A percentile compares a stretch with the other conserved stretches of the same genome.
Conservation (phyloP, 176 grass and related monocot species). For the Calamus simplicifolius region DNA sequence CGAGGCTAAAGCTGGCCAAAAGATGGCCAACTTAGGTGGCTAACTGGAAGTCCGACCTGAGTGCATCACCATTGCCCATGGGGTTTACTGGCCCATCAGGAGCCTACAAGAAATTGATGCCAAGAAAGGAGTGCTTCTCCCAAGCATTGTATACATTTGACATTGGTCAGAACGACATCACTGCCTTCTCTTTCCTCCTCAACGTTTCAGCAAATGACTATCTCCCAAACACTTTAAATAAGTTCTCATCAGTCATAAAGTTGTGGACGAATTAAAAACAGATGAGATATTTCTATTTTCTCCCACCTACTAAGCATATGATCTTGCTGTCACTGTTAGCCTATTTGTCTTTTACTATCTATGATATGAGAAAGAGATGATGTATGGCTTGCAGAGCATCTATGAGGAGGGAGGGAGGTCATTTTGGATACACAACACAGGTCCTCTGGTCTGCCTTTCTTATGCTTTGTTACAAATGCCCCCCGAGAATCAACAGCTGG, state of each 20-base stretch:
- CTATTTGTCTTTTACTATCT: too few relatives aligned
- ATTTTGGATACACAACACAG: conserved; percentile 31
- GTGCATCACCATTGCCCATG: too few relatives aligned
- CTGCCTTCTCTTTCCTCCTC: not conserved
- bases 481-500: not conserved
- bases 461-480: conserved; percentile 9
- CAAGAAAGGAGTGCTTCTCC: conserved; percentile 7
- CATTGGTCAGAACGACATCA: conserved; percentile 21
- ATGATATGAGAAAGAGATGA: too few relatives aligned
- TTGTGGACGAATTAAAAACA: too few relatives aligned
- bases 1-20: too few relatives aligned
- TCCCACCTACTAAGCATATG: too few relatives aligned
- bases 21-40: too few relatives aligned
- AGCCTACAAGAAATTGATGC: not conserved
- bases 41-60: too few relatives aligned
- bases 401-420: conserved; percentile 19
- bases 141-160: conserved; percentile 15
- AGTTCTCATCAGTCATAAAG: conserved; percentile 7
- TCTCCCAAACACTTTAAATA: conserved; percentile 1
- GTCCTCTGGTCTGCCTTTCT: conserved; percentile 10
- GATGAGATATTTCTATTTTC: too few relatives aligned
- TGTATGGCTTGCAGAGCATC: conserved; percentile 6
- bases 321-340: too few relatives aligned
- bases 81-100: too few relatives aligned
- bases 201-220: conserved; percentile 3